Percentiles rank a stretch among this genome's conserved stretches.
Evolutionary conservation across 2,329 filamentous ascomycete genomes (phyloP).

Genomic region (Apiospora hydei): DNA sequence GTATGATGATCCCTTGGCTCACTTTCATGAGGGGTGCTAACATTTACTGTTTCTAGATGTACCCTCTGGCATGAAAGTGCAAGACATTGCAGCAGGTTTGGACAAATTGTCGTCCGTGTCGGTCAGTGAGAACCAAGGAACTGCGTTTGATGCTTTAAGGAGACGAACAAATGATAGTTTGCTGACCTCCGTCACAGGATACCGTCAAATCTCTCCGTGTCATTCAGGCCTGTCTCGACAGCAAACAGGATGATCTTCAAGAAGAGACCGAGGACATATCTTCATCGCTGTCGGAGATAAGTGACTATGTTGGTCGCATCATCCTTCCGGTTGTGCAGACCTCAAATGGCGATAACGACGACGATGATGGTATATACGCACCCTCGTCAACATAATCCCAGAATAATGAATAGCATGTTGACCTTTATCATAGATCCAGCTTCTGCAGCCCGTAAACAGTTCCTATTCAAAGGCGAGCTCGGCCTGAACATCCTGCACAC

Average conservation of each 20-base stretch:
- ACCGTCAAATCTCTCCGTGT: not conserved
- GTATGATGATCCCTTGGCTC: not conserved
- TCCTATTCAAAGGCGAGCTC: slow-evolving; percentile 31
- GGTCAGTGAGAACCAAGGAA: not conserved
- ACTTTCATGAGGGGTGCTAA: not conserved
- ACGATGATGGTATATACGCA: not conserved
- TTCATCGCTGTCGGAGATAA: not conserved
- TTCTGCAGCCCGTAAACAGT: not conserved
- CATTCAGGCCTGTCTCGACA: slow-evolving; percentile 5
- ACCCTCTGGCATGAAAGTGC: not conserved
- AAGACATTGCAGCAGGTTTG: not conserved
- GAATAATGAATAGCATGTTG: not conserved
- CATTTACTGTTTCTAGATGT: not conserved
- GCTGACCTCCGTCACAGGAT: not conserved
- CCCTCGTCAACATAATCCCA: not conserved
- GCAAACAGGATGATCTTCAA: not conserved
- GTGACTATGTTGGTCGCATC: not conserved
- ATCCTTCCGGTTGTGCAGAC: not conserved
- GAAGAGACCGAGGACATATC: not conserved
- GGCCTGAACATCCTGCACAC: slow-evolving; percentile 37
- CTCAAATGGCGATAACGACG: not conserved
- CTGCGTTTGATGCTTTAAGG: not conserved
- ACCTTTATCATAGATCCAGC: not conserved
- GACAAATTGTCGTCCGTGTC: not conserved
- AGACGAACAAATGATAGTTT: not conserved